A percentile compares a stretch with the other conserved stretches of the same genome.
Evolutionary conservation across 768 basidiomycete species (phyloP).

Genomic region (Russula olivacea): DNA sequence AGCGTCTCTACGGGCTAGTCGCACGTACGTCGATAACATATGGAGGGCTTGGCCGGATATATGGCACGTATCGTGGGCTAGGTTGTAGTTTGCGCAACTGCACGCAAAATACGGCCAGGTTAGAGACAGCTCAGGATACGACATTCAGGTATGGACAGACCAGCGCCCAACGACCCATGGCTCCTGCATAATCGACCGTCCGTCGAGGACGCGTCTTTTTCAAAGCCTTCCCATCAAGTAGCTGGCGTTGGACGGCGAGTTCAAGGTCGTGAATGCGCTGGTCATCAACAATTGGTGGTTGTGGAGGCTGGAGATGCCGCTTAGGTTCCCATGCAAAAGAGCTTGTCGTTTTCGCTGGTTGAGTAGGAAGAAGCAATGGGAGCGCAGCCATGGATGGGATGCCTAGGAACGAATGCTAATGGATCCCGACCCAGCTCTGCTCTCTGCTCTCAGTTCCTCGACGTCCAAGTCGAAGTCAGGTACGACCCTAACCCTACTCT

Average conservation of each 20-base stretch:
- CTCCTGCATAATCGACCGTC: slow-evolving; percentile 93
- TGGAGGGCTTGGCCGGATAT: slow-evolving; percentile 77
- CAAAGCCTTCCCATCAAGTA: slow-evolving; percentile 72
- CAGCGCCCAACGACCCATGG: slow-evolving; percentile 77
- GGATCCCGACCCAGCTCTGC: background rate
- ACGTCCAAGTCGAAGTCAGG: background rate
- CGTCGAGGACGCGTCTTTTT: slow-evolving; percentile 90
- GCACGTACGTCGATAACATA: slow-evolving; percentile 80
- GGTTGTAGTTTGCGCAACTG: slow-evolving; percentile 76
- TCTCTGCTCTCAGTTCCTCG: slow-evolving; percentile 1
- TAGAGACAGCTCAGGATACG: background rate
- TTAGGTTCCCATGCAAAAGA: slow-evolving; percentile 72
- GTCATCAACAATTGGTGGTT: slow-evolving; percentile 80
- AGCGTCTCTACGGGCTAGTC: slow-evolving; percentile 16
- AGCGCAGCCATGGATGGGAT: slow-evolving; percentile 28
- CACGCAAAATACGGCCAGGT: background rate
- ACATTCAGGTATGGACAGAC: slow-evolving; percentile 36
- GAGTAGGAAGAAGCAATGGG: slow-evolving; percentile 52
- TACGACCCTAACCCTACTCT: slow-evolving; percentile 1
- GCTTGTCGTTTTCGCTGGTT: slow-evolving; percentile 34
- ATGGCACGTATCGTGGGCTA: slow-evolving; percentile 67
- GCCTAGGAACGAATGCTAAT: background rate
- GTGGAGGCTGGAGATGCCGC: slow-evolving; percentile 56
- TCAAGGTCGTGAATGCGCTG: slow-evolving; percentile 72
- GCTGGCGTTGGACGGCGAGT: slow-evolving; percentile 62